Evolutionary conservation across 768 basidiomycete species (phyloP), one percentile per base, ranked within the genome.

Genomic region (Cubamyces sp.): DNA sequence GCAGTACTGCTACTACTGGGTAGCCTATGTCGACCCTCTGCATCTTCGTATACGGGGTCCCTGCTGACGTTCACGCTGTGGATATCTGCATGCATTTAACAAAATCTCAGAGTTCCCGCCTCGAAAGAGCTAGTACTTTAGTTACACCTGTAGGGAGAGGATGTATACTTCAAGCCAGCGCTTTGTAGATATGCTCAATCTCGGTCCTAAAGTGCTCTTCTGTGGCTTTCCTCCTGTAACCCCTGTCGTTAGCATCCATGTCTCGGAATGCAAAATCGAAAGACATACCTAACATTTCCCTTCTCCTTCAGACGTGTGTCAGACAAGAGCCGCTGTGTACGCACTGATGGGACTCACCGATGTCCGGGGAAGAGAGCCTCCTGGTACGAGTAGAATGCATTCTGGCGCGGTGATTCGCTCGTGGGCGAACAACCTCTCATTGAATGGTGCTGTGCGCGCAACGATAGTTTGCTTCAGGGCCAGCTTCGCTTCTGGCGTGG

Each of bases 401-500:
- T 50, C 15, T 3, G 62, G 47, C 11, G 49, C 60, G 11, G 66
- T 64, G 19, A 77, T 68, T 11, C 70, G 68, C 52, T 77, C 76
- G 30, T 74, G 74, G 1, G 59, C 53, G 30, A 71, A 72, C 15
- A 71, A 63, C 14, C 67, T 47, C 9, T 42, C 52, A 57, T 70
- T 73, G 65, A 75, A 77, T 5, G 56, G 53, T 1, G 59, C 54
- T 2, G 67, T 71, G 2, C 73, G 71, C 5, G 57, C 46, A 2
- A 75, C 30, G 23, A 76, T 71, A 3, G 58, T 60, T 7, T 45
- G 49, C 48, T 75, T 74, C 16, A 73, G 54, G 16, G n/a, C 3
- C 49, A 30, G 11, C 23, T n/a, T 49, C 15, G 8, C 40, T 19
- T 58, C 49, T 7, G 28, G 19, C 1, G 39, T 57, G 1, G 68